A percentile compares a stretch with the other conserved stretches of the same genome.
Evolutionary conservation across 192 early-diverging fungal genomes (phyloP).

Genomic region (Entomortierella parvispora): DNA sequence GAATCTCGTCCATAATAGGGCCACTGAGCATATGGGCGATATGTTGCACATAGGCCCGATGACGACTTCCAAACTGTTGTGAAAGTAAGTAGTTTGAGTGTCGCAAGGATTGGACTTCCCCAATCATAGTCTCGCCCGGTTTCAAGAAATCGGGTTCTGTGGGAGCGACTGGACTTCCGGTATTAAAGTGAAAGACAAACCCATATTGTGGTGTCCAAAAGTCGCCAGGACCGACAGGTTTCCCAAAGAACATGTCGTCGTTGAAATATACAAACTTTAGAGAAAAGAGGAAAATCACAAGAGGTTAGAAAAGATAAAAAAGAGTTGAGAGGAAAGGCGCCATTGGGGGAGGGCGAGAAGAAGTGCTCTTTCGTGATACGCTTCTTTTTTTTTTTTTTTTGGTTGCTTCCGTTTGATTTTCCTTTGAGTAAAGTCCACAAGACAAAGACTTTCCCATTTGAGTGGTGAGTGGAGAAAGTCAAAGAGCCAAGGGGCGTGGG

Average conservation of each 20-base stretch:
- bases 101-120: constrained; percentile 50
- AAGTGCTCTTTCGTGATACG: background rate
- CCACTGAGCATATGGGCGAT: constrained; percentile 38
- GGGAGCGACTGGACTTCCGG: constrained; percentile 4
- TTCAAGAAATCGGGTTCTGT: background rate
- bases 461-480: constrained; percentile 1
- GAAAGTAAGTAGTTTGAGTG: constrained; percentile 47
- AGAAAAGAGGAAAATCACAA: background rate
- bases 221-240: background rate
- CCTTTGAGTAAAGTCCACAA: background rate
- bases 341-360: background rate
- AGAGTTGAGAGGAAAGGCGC: background rate
- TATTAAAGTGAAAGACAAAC: constrained; percentile 8
- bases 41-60: constrained; percentile 46
- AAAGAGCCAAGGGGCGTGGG: no score
- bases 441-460: background rate
- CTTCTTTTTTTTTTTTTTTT: background rate
- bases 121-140: background rate
- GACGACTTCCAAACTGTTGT: constrained; percentile 42
- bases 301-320: background rate
- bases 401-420: background rate
- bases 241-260: constrained; percentile 1
- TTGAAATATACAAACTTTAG: constrained; percentile 1
- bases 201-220: constrained; percentile 10
- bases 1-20: constrained; percentile 46